Conservation (phyloP, 2,329 filamentous ascomycete species). For the Aspergillus novoparasiticus region DNA sequence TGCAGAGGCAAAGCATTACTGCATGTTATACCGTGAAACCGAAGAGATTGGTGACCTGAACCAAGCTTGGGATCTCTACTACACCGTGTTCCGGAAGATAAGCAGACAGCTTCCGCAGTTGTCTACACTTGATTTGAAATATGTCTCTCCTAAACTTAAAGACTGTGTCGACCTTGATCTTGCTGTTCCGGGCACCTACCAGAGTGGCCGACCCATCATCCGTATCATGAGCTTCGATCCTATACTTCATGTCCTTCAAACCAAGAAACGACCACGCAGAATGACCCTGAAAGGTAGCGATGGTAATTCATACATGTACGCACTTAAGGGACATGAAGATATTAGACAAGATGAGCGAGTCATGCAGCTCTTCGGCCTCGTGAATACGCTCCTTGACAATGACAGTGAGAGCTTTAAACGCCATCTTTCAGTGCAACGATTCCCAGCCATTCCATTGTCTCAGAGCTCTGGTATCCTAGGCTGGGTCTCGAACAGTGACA, state of each 20-base stretch:
- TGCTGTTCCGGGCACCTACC: constrained; percentile 93
- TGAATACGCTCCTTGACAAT: constrained; percentile 90
- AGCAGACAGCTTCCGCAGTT: constrained; percentile 89
- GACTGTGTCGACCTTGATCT: constrained; percentile 83
- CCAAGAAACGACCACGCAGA: constrained; percentile 93
- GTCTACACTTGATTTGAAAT: constrained; percentile 89
- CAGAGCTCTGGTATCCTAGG: constrained; percentile 94
- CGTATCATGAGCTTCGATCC: constrained; percentile 87
- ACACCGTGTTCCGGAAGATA: constrained; percentile 96
- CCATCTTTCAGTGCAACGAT: constrained; percentile 93
- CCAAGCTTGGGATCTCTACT: constrained; percentile 98
- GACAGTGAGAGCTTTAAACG: constrained; percentile 97
- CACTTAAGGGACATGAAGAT: constrained; percentile 98
- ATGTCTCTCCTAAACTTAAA: constrained; percentile 93
- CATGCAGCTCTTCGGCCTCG: constrained; percentile 98
- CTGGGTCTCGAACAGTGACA: constrained; percentile 98
- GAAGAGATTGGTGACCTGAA: constrained; percentile 92
- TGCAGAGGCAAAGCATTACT: constrained; percentile 94
- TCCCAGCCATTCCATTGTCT: constrained; percentile 93
- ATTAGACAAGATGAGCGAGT: constrained; percentile 98
- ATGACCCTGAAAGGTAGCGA: constrained; percentile 87
- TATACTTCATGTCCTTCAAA: constrained; percentile 88
- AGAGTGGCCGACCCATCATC: constrained; percentile 76
- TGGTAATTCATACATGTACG: constrained; percentile 81
- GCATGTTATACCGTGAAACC: constrained; percentile 85